Percentiles rank a stretch among this genome's conserved stretches.
phyloP scores from a whole-genome alignment of 768 basidiomycete species.

The Agaricus subrufescens region DNA sequence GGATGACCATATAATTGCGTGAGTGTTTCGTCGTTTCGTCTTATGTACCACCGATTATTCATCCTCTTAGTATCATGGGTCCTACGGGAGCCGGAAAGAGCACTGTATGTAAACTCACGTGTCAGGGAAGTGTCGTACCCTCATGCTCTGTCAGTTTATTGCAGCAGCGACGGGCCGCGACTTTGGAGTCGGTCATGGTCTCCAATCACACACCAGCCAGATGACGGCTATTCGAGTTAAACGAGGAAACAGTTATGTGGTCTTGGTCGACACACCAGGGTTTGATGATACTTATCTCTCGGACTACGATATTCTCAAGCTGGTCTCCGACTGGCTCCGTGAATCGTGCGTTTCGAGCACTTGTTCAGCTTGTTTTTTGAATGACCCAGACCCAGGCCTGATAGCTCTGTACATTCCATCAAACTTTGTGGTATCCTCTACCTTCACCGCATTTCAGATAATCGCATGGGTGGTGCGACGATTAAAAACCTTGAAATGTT shows the following conservation, averaged over 20 bases:
- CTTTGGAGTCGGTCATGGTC: slow-evolving; percentile 16
- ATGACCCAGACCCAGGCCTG: slow-evolving; percentile 12
- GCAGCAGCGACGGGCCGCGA: slow-evolving; percentile 17
- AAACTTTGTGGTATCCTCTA: slow-evolving; percentile 23
- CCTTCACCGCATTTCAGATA: slow-evolving; percentile 16
- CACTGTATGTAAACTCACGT: slow-evolving; percentile 14
- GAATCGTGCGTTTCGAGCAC: slow-evolving; percentile 15
- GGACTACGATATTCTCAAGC: slow-evolving; percentile 20
- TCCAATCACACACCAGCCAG: slow-evolving; percentile 20
- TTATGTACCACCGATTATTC: neutral
- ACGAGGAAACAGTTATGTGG: slow-evolving; percentile 6
- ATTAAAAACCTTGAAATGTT: slow-evolving; percentile 25
- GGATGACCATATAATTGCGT: slow-evolving; percentile 19
- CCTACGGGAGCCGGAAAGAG: slow-evolving; percentile 27
- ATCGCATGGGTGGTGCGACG: slow-evolving; percentile 22
- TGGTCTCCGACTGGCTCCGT: slow-evolving; percentile 21
- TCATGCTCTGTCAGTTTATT: neutral
- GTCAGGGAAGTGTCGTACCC: neutral
- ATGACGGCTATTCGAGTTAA: slow-evolving; percentile 12
- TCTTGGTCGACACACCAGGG: slow-evolving; percentile 23
- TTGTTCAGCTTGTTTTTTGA: neutral
- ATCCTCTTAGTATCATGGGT: slow-evolving; percentile 21
- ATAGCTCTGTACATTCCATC: slow-evolving; percentile 11
- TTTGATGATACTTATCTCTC: slow-evolving; percentile 19
- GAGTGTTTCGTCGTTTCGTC: neutral